phyloP scores from a whole-genome alignment of 495 filamentous ascomycete genomes.

The Bacidia gigantensis region DNA sequence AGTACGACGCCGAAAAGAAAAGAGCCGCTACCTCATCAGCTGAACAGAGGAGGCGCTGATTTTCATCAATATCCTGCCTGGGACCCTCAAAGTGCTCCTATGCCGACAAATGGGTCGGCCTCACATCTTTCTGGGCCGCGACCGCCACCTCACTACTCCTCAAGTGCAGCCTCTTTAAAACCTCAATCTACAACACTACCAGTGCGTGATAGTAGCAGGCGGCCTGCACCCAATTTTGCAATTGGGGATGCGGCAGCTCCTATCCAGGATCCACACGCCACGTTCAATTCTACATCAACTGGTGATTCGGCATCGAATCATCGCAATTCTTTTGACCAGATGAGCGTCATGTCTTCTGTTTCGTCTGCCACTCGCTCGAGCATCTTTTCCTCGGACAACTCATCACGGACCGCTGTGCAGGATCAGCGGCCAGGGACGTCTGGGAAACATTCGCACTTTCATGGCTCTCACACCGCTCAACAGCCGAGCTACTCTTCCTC shows the following conservation, averaged over 20 bases:
- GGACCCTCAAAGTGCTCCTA: slow-evolving; percentile 33
- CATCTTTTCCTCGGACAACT: slow-evolving; percentile 48
- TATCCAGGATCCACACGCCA: slow-evolving; percentile 32
- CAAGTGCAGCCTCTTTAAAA: slow-evolving; percentile 50
- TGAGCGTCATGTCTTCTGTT: slow-evolving; percentile 47
- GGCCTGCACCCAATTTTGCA: slow-evolving; percentile 58
- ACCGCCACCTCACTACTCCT: slow-evolving; percentile 47
- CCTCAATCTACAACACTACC: slow-evolving; percentile 25
- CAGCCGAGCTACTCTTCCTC: slow-evolving; percentile 34
- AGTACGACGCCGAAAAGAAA: slow-evolving; percentile 43
- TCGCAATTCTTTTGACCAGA: slow-evolving; percentile 55
- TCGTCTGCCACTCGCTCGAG: slow-evolving; percentile 50
- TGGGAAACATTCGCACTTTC: slow-evolving; percentile 13
- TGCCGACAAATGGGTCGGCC: slow-evolving; percentile 24
- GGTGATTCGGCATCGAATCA: slow-evolving; percentile 56
- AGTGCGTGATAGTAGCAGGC: slow-evolving; percentile 51
- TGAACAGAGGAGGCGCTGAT: slow-evolving; percentile 64
- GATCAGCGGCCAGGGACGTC: slow-evolving; percentile 16
- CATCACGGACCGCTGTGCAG: slow-evolving; percentile 42
- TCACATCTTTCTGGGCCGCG: slow-evolving; percentile 54
- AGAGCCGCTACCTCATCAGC: slow-evolving; percentile 66
- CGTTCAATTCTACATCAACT: slow-evolving; percentile 55
- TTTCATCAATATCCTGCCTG: slow-evolving; percentile 83
- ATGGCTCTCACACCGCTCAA: slow-evolving; percentile 24
- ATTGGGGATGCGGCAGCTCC: slow-evolving; percentile 30